phyloP scores from a whole-genome alignment of 768 basidiomycete genomes.

The Serendipita sp. region DNA sequence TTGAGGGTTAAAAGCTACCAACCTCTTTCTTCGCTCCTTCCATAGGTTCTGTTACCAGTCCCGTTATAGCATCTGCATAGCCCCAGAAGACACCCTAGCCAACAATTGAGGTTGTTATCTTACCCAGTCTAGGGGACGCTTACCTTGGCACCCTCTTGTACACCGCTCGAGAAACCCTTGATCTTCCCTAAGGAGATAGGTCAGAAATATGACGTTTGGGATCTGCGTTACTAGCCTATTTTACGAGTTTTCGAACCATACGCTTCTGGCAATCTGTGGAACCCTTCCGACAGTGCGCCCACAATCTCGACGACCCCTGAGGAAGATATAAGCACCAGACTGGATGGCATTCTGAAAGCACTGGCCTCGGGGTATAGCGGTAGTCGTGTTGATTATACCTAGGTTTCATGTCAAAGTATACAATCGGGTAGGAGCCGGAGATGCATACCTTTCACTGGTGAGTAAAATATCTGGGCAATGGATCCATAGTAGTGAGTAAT shows the following conservation, averaged over 20 bases:
- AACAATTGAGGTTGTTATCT: background rate
- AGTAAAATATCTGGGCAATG: constrained; percentile 35
- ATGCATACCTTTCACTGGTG: background rate
- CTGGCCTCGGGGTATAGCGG: constrained; percentile 31
- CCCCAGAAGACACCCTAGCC: constrained; percentile 19
- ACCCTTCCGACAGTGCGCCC: constrained; percentile 27
- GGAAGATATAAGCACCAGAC: background rate
- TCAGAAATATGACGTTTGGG: too few relatives aligned
- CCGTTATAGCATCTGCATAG: constrained; percentile 25
- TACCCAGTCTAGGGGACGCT: background rate
- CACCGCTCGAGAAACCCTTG: constrained; percentile 26
- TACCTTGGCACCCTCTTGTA: constrained; percentile 34
- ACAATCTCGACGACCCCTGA: constrained; percentile 29
- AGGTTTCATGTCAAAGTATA: constrained; percentile 14
- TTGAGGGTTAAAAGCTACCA: background rate
- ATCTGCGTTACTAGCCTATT: constrained; percentile 10
- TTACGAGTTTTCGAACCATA: constrained; percentile 28
- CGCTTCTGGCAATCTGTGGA: constrained; percentile 26
- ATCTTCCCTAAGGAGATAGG: constrained; percentile 18
- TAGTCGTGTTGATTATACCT: constrained; percentile 30
- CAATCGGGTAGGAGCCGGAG: background rate
- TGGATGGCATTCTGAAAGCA: background rate
- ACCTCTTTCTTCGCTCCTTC: constrained; percentile 25
- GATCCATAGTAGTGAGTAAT: constrained; percentile 31
- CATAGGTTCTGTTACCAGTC: constrained; percentile 24